A percentile compares a stretch with the other conserved stretches of the same genome.
Evolutionary conservation across 345 rosid species (phyloP).

Genomic region (Arabis hirsuta): DNA sequence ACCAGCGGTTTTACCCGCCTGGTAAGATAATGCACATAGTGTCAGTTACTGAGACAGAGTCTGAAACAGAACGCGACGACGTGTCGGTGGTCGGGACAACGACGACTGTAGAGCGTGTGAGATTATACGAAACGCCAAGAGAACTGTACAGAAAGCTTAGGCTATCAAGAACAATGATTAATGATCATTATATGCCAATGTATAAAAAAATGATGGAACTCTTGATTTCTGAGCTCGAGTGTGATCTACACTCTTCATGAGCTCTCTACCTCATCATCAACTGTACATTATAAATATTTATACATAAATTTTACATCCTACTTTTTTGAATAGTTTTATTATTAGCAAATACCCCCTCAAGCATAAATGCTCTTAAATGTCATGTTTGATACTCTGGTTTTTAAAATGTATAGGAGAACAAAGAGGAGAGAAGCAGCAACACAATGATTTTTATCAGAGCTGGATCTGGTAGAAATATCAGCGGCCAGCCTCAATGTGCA

Average conservation of each 20-base stretch:
- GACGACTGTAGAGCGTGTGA: slow-evolving; percentile 46
- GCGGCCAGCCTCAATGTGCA: too few relatives aligned
- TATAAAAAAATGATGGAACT: slow-evolving; percentile 90
- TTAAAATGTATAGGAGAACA: too few relatives aligned
- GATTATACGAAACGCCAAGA: slow-evolving; percentile 79
- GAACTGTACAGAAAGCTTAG: slow-evolving; percentile 89
- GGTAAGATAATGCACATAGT: slow-evolving; percentile 90
- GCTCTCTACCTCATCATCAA: slow-evolving; percentile 7
- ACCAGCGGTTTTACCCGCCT: slow-evolving; percentile 79
- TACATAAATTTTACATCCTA: slow-evolving; percentile 28
- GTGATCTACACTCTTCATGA: slow-evolving; percentile 37
- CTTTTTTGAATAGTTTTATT: not conserved
- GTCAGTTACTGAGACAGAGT: slow-evolving; percentile 43
- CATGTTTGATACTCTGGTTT: too few relatives aligned
- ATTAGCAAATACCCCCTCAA: too few relatives aligned
- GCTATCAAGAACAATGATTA: slow-evolving; percentile 86
- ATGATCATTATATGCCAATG: slow-evolving; percentile 98
- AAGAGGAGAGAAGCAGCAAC: too few relatives aligned
- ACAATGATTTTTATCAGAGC: too few relatives aligned
- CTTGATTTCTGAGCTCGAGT: slow-evolving; percentile 65
- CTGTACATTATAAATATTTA: slow-evolving; percentile 42
- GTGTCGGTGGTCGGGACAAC: slow-evolving; percentile 23
- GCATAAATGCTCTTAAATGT: too few relatives aligned
- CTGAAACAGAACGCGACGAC: slow-evolving; percentile 44
- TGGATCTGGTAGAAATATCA: too few relatives aligned